These are phyloP conservation scores for Hypoxylon sp. DNA, from an alignment of 2,329 filamentous ascomycete species.

Conservation along the genomic window DNA sequence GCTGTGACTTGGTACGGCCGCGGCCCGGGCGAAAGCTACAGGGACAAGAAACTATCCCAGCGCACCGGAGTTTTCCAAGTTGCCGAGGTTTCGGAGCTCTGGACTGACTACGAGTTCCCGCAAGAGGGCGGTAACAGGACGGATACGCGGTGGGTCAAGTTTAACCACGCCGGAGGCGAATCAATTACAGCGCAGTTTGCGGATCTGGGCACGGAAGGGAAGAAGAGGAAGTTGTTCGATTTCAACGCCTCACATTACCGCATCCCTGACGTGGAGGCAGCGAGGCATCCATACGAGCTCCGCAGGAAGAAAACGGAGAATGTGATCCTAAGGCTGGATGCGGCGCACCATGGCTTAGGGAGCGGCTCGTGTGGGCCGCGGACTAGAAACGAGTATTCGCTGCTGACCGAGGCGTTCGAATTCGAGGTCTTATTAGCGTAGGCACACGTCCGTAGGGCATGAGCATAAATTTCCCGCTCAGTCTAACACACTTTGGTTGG, in stretches of 20 bases:
- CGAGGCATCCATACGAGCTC: constrained; percentile 74
- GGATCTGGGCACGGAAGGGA: constrained; percentile 45
- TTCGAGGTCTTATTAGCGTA: constrained; percentile 58
- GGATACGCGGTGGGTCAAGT: constrained; percentile 70
- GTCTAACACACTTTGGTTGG: constrained; percentile 24
- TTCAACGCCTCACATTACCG: constrained; percentile 70
- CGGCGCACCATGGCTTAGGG: constrained; percentile 72
- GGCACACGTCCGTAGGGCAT: constrained; percentile 29
- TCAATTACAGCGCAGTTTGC: constrained; percentile 48
- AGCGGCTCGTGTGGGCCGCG: constrained; percentile 72
- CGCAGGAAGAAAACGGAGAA: constrained; percentile 64
- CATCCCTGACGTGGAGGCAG: constrained; percentile 65
- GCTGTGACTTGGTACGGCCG: constrained; percentile 72
- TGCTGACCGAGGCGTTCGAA: constrained; percentile 57
- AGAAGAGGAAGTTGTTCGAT: constrained; percentile 58
- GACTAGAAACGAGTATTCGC: constrained; percentile 62
- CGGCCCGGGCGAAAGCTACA: constrained; percentile 75
- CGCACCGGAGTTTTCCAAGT: constrained; percentile 64
- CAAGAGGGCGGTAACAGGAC: constrained; percentile 76
- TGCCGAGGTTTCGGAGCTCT: constrained; percentile 62
- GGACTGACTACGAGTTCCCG: constrained; percentile 74
- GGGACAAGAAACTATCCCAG: constrained; percentile 74
- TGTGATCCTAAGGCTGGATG: constrained; percentile 69
- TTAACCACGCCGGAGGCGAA: constrained; percentile 49
- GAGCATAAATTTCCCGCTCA: not conserved